A percentile compares a stretch with the other conserved stretches of the same genome.
Conservation (phyloP, 2,329 filamentous ascomycete genomes). For the Bipolaris zeicola region DNA sequence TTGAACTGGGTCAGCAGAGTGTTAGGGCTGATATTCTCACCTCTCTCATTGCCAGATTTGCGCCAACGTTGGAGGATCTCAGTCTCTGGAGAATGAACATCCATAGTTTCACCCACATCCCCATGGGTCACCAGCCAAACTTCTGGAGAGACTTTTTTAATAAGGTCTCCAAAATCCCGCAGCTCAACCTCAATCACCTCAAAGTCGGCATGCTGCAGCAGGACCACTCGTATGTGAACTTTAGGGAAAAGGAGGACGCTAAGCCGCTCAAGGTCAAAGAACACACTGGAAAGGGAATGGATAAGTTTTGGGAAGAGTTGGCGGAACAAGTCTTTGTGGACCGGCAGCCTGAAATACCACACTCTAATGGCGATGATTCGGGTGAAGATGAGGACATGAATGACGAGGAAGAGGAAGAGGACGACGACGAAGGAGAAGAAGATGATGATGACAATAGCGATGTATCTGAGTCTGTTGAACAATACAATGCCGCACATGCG, state of each 20-base stretch:
- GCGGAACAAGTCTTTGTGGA: conserved; percentile 18
- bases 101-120: background rate
- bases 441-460: background rate
- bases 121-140: conserved; percentile 20
- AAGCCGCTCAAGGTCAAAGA: conserved; percentile 11
- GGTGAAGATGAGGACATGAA: conserved; percentile 25
- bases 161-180: conserved; percentile 12
- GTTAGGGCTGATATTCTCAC: conserved; percentile 15
- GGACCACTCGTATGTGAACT: conserved; percentile 15
- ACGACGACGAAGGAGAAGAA: conserved; percentile 11
- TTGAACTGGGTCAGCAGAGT: conserved; percentile 34
- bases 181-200: conserved; percentile 19
- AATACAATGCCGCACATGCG: background rate
- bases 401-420: conserved; percentile 16
- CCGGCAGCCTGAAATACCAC: conserved; percentile 14
- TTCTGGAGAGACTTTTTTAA: conserved; percentile 29
- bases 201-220: conserved; percentile 29
- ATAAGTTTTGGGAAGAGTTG: conserved; percentile 18
- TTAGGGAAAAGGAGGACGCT: conserved; percentile 9
- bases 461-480: background rate
- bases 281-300: conserved; percentile 21
- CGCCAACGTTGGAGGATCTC: conserved; percentile 52
- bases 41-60: conserved; percentile 47
- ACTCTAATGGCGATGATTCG: background rate
- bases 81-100: conserved; percentile 55